Base-by-base conservation (phyloP, 768 basidiomycete genomes). In the Glaciozyma antarctica region DNA sequence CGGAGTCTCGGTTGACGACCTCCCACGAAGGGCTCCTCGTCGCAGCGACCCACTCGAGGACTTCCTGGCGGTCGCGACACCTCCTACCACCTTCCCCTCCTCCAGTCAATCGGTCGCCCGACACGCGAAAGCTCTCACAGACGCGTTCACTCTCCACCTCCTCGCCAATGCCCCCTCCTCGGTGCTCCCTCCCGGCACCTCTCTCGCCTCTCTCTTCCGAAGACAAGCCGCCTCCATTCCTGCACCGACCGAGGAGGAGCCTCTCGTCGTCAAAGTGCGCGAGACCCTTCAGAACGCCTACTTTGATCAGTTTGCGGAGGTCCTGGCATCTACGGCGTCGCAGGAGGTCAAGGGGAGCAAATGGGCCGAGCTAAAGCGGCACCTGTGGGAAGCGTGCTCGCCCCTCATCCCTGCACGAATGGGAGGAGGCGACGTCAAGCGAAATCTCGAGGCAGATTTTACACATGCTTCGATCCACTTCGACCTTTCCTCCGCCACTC, bases 181-280 rank as follows among this genome's bases (percentile, higher is more conserved):
- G 7, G 49, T 68, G 51, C 67, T 68, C 22, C 63, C 63, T 1
- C 10, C 54, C 1, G 63, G 60, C 16, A 38, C 61, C 21, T 53
- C 51, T 6, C 48, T 68, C 22, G 13, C 26, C 6, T 53, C 43
- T 7, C 34, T 64, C 62, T 64, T 68, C 15, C 62, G 45, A 41
- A 52, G 28, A 13, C 41, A 60, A 13, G 5, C 47, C 6, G 2
- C 47, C 4, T 6, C 51, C 24, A 22, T 3, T 5, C 8, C 51
- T 26, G 9, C 58, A 32, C 26, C 48, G 4, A 15, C 34, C 9
- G 10, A 24, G 13, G 21, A 30, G 8, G 21, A 54, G 12, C 16
- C 34, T 10, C 8, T 28, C 24, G 9, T 21, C 13, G 32, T 16
- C 26, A 13, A 47, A 41, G 13, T 3, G 24, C 3, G 34, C 28